A percentile compares a stretch with the other conserved stretches of the same genome.
Conservation (phyloP, 1,284 basidiomycete genomes). For the Trametes polyzona region DNA sequence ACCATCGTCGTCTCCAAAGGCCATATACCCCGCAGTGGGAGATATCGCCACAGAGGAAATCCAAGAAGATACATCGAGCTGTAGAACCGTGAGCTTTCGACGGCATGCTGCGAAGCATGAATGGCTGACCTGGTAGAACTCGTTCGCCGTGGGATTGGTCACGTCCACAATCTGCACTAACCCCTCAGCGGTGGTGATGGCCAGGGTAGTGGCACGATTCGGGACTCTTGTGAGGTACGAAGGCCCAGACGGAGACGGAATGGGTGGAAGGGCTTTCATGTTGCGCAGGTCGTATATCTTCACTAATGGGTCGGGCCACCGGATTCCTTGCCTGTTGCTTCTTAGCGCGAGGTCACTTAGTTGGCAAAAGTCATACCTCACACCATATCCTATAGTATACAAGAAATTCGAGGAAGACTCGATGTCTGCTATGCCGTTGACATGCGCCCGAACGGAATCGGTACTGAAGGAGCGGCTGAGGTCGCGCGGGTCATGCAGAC, state of each 20-base stretch:
- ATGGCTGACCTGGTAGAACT: constrained; percentile 73
- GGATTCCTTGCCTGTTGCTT: constrained; percentile 77
- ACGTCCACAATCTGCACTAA: constrained; percentile 91
- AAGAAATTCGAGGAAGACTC: constrained; percentile 78
- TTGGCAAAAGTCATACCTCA: constrained; percentile 58
- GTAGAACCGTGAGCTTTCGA: constrained; percentile 11
- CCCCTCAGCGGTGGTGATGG: constrained; percentile 84
- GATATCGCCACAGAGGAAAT: constrained; percentile 85
- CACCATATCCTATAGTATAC: constrained; percentile 85
- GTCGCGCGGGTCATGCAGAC: constrained; percentile 84
- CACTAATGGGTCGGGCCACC: constrained; percentile 89
- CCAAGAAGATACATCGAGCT: constrained; percentile 76
- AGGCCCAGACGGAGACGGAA: constrained; percentile 89
- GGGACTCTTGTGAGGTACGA: constrained; percentile 88
- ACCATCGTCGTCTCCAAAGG: constrained; percentile 91
- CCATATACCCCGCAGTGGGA: constrained; percentile 87
- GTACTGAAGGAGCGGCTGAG: constrained; percentile 45
- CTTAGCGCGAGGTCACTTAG: constrained; percentile 5
- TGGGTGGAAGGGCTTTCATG: constrained; percentile 79
- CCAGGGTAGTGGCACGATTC: constrained; percentile 76
- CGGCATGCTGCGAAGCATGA: not conserved
- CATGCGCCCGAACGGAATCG: constrained; percentile 73
- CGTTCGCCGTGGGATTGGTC: constrained; percentile 67
- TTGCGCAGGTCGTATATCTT: constrained; percentile 92
- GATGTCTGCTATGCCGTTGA: constrained; percentile 82